Evolutionary conservation across 345 rosid genomes (phyloP).

Genomic region (Citrus unshiu): DNA sequence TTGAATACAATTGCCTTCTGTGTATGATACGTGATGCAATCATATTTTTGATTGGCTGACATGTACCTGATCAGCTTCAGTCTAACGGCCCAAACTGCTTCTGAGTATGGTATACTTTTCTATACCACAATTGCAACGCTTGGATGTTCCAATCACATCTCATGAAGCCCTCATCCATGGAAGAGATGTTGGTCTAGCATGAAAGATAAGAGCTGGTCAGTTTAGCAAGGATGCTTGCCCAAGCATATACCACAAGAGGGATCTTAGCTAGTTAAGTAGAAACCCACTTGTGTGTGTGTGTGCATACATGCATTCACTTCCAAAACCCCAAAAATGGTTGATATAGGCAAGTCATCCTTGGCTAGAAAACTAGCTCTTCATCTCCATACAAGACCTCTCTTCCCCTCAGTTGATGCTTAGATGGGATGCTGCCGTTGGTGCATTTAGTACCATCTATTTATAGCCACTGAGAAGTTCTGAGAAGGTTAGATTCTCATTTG

Average conservation of each 20-base stretch:
- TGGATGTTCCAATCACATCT: neutral
- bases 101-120: neutral
- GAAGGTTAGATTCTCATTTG: neutral
- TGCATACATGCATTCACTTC: neutral
- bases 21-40: neutral
- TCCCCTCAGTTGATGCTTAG: neutral
- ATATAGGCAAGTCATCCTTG: constrained; percentile 1
- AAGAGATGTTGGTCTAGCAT: constrained; percentile 1
- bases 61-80: neutral
- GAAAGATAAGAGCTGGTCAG: neutral
- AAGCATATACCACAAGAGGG: neutral
- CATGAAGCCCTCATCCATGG: neutral
- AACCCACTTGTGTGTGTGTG: neutral
- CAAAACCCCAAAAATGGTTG: neutral
- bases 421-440: neutral
- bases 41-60: neutral
- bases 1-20: neutral
- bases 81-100: neutral
- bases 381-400: neutral
- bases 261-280: neutral
- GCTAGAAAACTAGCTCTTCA: constrained; percentile 3
- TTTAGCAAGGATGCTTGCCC: constrained; percentile 1
- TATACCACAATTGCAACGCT: neutral
- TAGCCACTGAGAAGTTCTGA: neutral
- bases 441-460: neutral